Evolutionary conservation across 805 yeast species (phyloP).

Genomic region (Komagataella pseudopastoris): DNA sequence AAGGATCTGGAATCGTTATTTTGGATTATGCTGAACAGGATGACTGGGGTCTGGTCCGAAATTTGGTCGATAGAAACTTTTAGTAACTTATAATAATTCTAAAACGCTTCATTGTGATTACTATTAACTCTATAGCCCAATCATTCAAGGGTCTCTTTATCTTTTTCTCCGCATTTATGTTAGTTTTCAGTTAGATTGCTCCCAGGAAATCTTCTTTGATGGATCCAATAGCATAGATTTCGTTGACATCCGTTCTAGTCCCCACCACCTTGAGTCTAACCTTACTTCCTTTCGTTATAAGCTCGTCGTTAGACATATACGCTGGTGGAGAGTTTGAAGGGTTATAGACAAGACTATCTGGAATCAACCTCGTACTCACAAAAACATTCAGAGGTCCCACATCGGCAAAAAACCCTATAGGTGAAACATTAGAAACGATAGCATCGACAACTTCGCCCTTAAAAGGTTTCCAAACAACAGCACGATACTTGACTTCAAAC

Average conservation of each 20-base stretch:
- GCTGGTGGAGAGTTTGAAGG: slow-evolving; percentile 99
- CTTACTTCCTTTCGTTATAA: slow-evolving; percentile 85
- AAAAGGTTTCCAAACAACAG: slow-evolving; percentile 97
- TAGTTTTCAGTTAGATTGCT: neutral
- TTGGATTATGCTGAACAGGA: slow-evolving; percentile 54
- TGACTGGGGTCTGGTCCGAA: slow-evolving; percentile 42
- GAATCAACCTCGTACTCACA: slow-evolving; percentile 88
- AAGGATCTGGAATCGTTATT: slow-evolving; percentile 51
- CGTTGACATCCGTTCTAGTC: slow-evolving; percentile 93
- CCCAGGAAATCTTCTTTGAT: slow-evolving; percentile 97
- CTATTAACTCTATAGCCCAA: neutral
- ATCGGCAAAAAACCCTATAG: slow-evolving; percentile 94
- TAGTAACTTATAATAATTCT: slow-evolving; percentile 2
- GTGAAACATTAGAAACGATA: slow-evolving; percentile 84
- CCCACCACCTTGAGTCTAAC: slow-evolving; percentile 94
- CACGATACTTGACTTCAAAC: slow-evolving; percentile 90
- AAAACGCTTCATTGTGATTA: neutral
- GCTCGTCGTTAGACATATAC: slow-evolving; percentile 87
- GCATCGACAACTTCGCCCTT: slow-evolving; percentile 99
- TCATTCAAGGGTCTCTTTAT: neutral
- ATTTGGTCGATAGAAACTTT: slow-evolving; percentile 38
- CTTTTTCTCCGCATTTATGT: neutral
- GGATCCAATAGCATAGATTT: slow-evolving; percentile 94
- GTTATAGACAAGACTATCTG: slow-evolving; percentile 84
- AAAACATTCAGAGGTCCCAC: slow-evolving; percentile 95